These are phyloP conservation scores for Suillus decipiens DNA, from an alignment of 768 basidiomycete species.

Conservation along the genomic window DNA sequence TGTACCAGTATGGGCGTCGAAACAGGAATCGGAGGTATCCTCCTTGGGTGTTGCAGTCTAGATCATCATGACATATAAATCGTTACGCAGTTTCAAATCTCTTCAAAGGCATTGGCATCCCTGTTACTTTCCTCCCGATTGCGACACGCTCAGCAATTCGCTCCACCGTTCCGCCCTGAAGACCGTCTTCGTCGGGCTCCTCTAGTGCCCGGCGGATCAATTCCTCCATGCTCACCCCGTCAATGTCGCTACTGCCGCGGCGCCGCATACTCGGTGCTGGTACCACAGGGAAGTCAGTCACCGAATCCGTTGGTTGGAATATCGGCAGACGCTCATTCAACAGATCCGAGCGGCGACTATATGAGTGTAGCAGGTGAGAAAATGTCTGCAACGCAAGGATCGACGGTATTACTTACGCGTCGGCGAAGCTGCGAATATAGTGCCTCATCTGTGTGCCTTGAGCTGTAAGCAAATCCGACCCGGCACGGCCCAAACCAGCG, in stretches of 20 bases:
- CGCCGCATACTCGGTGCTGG: conserved; percentile 66
- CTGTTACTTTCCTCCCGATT: conserved; percentile 45
- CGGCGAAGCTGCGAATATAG: conserved; percentile 71
- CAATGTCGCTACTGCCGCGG: conserved; percentile 40
- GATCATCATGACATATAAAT: not conserved
- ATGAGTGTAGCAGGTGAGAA: not conserved
- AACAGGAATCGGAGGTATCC: not conserved
- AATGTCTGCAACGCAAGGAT: not conserved
- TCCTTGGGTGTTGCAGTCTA: conserved; percentile 1
- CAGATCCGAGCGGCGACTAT: conserved; percentile 70
- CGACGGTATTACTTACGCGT: conserved; percentile 56
- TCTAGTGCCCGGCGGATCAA: conserved; percentile 63
- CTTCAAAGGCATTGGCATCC: conserved; percentile 57
- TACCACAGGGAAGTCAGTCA: conserved; percentile 45
- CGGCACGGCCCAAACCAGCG: conserved; percentile 32
- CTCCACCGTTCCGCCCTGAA: conserved; percentile 47
- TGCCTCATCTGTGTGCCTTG: conserved; percentile 59
- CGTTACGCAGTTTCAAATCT: conserved; percentile 58
- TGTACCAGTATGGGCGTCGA: not conserved
- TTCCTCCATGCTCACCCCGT: conserved; percentile 60
- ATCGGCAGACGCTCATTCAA: conserved; percentile 75
- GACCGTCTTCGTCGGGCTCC: conserved; percentile 53
- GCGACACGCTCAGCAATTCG: conserved; percentile 65
- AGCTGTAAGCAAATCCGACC: conserved; percentile 61
- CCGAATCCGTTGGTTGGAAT: conserved; percentile 39